Conservation (phyloP, 352 stramenopile genomes). For the Pythium angustatum region DNA sequence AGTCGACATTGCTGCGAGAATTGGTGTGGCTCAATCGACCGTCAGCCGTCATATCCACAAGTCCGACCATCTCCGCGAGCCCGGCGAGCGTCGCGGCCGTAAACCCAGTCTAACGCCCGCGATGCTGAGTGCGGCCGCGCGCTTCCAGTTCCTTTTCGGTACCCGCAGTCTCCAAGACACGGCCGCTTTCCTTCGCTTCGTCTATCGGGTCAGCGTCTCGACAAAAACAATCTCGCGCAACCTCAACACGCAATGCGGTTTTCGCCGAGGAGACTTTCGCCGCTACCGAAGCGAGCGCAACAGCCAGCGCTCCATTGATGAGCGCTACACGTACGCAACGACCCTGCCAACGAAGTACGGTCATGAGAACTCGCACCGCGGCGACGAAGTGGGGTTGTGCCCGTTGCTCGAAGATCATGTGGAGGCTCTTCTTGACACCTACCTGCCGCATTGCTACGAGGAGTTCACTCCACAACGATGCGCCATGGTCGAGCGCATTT, state of each 20-base stretch:
- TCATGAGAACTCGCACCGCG: not conserved
- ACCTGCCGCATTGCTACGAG: not conserved
- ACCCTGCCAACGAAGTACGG: not conserved
- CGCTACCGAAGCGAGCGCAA: not conserved
- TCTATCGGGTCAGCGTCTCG: not conserved
- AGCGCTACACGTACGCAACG: not conserved
- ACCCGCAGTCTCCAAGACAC: not conserved
- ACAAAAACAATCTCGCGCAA: not conserved
- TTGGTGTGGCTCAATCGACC: not conserved
- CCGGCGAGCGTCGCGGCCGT: not conserved
- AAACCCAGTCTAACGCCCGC: not conserved
- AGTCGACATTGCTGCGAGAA: not conserved
- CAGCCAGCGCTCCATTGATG: not conserved
- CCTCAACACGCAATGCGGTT: not conserved
- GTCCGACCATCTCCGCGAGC: not conserved
- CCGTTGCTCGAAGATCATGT: not conserved
- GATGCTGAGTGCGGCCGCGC: not conserved
- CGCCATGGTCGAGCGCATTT: not conserved
- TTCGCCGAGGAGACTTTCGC: not conserved
- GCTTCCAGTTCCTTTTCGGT: not conserved
- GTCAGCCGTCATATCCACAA: not conserved
- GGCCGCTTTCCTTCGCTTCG: not conserved
- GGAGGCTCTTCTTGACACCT: slow-evolving; percentile 2
- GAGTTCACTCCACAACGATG: not conserved
- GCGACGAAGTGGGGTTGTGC: not conserved